Conservation (phyloP, 2,329 filamentous ascomycete genomes). For the Coniochaeta sp. region DNA sequence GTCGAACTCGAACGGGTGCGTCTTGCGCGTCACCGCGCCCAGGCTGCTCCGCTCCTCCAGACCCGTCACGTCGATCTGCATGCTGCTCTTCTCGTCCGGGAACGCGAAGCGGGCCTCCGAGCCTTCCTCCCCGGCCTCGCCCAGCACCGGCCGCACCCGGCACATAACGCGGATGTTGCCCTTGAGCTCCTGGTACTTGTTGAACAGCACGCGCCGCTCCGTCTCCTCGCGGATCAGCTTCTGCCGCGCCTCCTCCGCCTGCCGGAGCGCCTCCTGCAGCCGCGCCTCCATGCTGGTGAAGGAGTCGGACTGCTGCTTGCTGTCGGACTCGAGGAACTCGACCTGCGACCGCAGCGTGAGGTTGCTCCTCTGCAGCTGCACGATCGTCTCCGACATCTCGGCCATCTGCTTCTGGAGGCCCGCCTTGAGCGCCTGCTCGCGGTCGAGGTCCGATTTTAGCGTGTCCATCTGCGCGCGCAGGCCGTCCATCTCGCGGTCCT, state of each 20-base stretch:
- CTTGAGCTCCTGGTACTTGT: slow-evolving; percentile 95
- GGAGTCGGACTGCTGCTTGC: slow-evolving; percentile 78
- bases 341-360: slow-evolving; percentile 74
- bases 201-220: slow-evolving; percentile 83
- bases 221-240: slow-evolving; percentile 90
- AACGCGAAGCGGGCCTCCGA: slow-evolving; percentile 69
- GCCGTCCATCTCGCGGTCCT: slow-evolving; percentile 47
- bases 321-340: slow-evolving; percentile 83
- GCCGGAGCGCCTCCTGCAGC: slow-evolving; percentile 68
- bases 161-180: slow-evolving; percentile 99
- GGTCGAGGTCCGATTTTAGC: slow-evolving; percentile 43
- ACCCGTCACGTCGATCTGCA: slow-evolving; percentile 78
- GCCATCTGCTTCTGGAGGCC: slow-evolving; percentile 44
- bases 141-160: slow-evolving; percentile 72
- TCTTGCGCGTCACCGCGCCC: slow-evolving; percentile 68
- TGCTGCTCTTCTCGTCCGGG: slow-evolving; percentile 76
- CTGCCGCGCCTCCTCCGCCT: slow-evolving; percentile 63
- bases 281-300: slow-evolving; percentile 76
- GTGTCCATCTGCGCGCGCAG: slow-evolving; percentile 37
- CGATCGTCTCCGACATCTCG: slow-evolving; percentile 52
- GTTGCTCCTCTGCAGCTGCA: slow-evolving; percentile 66
- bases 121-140: slow-evolving; percentile 52
- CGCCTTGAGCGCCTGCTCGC: slow-evolving; percentile 57
- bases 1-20: slow-evolving; percentile 84
- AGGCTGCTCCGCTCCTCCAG: slow-evolving; percentile 79